These are phyloP conservation scores for Striga asiatica DNA, from an alignment of 257 asterid genomes.

Conservation along the genomic window DNA sequence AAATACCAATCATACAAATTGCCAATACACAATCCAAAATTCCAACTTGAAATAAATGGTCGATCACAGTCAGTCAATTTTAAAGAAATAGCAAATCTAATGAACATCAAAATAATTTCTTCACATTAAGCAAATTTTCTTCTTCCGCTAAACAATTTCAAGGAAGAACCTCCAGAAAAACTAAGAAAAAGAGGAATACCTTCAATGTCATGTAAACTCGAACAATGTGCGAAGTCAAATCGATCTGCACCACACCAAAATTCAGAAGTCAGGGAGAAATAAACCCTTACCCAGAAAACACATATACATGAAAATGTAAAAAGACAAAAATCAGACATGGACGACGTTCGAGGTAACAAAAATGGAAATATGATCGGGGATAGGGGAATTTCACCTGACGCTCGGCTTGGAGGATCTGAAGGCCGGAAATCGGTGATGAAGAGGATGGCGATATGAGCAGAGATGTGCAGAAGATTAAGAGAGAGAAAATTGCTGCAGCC, in stretches of 20 bases:
- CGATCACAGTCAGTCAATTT: not conserved
- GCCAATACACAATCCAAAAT: not conserved
- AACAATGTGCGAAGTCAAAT: conserved; percentile 86
- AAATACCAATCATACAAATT: too few relatives aligned
- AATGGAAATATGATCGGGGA: not conserved
- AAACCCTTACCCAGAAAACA: not conserved
- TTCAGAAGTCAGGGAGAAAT: not conserved
- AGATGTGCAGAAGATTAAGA: conserved; percentile 18
- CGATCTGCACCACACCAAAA: conserved; percentile 55
- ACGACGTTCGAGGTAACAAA: not conserved
- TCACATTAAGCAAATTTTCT: not conserved
- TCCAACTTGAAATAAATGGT: not conserved
- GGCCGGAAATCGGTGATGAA: conserved; percentile 34
- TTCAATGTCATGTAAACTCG: conserved; percentile 73
- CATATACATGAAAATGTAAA: not conserved
- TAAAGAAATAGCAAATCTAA: not conserved
- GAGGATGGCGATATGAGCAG: conserved; percentile 20
- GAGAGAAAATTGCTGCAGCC: conserved; percentile 37
- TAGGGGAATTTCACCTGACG: conserved; percentile 46
- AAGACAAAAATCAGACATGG: not conserved
- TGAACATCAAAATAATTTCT: not conserved
- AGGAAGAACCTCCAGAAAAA: not conserved
- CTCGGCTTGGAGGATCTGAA: conserved; percentile 81
- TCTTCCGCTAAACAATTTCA: not conserved
- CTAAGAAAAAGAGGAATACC: conserved; percentile 39